Evolutionary conservation across 2,329 filamentous ascomycete genomes (phyloP).

Genomic region (Alternaria alternata): DNA sequence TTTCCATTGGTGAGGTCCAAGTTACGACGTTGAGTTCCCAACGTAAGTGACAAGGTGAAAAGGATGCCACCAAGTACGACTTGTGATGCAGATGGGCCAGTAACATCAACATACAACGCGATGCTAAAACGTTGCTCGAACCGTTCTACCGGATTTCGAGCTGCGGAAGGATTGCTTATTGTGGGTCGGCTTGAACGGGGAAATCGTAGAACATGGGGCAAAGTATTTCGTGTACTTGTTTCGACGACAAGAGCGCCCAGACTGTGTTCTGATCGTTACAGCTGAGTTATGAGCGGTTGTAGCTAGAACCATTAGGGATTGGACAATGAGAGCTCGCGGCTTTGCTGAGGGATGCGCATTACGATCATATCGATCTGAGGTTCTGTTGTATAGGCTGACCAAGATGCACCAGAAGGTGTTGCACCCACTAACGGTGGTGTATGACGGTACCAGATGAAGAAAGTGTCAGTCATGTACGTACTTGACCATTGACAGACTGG

Average conservation of each 20-base stretch:
- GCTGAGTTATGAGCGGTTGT: not conserved
- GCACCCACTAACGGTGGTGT: constrained; percentile 1
- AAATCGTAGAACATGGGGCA: not conserved
- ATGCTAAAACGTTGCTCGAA: not conserved
- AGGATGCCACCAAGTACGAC: not conserved
- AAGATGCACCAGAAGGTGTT: not conserved
- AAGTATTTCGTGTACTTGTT: not conserved
- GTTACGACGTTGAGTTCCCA: too few species aligned
- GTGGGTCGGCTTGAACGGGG: not conserved
- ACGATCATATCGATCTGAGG: not conserved
- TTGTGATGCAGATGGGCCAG: not conserved
- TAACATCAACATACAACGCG: not conserved
- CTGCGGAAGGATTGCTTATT: constrained; percentile 1
- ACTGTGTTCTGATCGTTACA: not conserved
- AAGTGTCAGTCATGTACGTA: not conserved
- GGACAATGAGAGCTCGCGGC: not conserved
- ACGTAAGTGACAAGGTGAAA: too few species aligned
- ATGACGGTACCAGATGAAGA: not conserved
- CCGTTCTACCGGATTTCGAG: not conserved
- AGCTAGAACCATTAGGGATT: not conserved
- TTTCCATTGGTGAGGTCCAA: too few species aligned
- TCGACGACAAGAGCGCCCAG: not conserved
- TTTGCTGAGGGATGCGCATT: not conserved
- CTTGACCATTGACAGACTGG: not conserved
- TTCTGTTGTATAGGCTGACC: not conserved